Percentiles rank a stretch among this genome's conserved stretches.
phyloP scores from a whole-genome alignment of 208 protist species.

The Spironucleus salmonicida region DNA sequence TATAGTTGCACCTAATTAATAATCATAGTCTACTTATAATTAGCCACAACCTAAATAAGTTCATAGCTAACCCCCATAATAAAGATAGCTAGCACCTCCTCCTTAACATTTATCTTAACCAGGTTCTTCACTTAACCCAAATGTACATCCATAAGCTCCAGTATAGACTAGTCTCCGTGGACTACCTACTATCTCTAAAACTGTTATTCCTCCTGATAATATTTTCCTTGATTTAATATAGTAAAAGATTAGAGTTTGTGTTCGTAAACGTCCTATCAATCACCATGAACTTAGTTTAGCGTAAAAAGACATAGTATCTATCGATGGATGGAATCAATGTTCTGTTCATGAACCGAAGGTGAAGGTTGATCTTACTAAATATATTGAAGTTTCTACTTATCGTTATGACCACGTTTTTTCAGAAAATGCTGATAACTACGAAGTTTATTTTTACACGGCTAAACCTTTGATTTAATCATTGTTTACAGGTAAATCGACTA shows the following conservation, averaged over 20 bases:
- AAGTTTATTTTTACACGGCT: slow-evolving; percentile 21
- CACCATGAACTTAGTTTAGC: slow-evolving; percentile 6
- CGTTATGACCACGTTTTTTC: slow-evolving; percentile 37
- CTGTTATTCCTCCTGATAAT: slow-evolving; percentile 7
- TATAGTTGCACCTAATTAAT: neutral
- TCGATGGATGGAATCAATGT: neutral
- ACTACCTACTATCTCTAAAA: neutral
- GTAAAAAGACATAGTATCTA: slow-evolving; percentile 24
- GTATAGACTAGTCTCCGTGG: neutral
- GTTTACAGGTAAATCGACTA: too few species aligned
- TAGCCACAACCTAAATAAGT: neutral
- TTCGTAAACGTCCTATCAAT: slow-evolving; percentile 40
- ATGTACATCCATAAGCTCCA: neutral
- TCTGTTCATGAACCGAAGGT: slow-evolving; percentile 39
- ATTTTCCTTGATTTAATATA: neutral
- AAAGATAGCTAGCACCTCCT: neutral
- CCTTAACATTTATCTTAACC: neutral
- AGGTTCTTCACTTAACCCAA: neutral
- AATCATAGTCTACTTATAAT: neutral
- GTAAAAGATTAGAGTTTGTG: slow-evolving; percentile 34
- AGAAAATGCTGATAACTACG: slow-evolving; percentile 19
- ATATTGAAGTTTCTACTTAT: slow-evolving; percentile 33
- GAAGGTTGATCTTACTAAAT: slow-evolving; percentile 42
- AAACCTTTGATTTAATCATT: neutral
- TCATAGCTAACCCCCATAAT: neutral